Evolutionary conservation across 768 basidiomycete genomes (phyloP).

Genomic region (Termitomyces sp.): DNA sequence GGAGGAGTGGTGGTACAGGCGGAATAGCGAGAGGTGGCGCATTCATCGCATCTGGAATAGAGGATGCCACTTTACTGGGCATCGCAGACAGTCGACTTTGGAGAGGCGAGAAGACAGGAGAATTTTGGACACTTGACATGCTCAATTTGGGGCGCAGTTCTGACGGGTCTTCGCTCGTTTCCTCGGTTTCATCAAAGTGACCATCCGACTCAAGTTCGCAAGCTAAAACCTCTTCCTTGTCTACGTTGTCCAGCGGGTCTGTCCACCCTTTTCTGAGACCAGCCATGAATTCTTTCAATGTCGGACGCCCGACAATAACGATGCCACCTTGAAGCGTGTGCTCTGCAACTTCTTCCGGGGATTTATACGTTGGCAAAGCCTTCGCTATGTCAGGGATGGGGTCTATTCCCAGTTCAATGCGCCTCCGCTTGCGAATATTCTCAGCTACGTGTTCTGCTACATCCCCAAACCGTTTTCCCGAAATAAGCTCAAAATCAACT

Average conservation of each 20-base stretch:
- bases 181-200: slow-evolving; percentile 67
- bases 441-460: slow-evolving; percentile 73
- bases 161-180: slow-evolving; percentile 6
- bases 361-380: slow-evolving; percentile 46
- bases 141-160: slow-evolving; percentile 17
- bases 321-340: slow-evolving; percentile 78
- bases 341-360: slow-evolving; percentile 44
- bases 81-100: slow-evolving; percentile 12
- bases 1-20: slow-evolving; percentile 70
- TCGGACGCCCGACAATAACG: slow-evolving; percentile 81
- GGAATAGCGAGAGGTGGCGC: slow-evolving; percentile 55
- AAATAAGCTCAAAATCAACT: slow-evolving; percentile 83
- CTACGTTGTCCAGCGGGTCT: slow-evolving; percentile 59
- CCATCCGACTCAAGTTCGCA: slow-evolving; percentile 65
- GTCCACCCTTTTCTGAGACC: slow-evolving; percentile 86
- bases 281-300: slow-evolving; percentile 92
- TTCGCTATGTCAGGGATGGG: slow-evolving; percentile 33
- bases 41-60: slow-evolving; percentile 28
- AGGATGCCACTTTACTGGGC: slow-evolving; percentile 13
- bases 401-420: slow-evolving; percentile 62
- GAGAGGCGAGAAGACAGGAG: slow-evolving; percentile 25
- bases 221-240: slow-evolving; percentile 68
- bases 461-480: slow-evolving; percentile 82
- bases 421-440: slow-evolving; percentile 64
- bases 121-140: slow-evolving; percentile 18